Conservation (phyloP, 2,329 filamentous ascomycete species). For the Aspergillus thermomutatus region DNA sequence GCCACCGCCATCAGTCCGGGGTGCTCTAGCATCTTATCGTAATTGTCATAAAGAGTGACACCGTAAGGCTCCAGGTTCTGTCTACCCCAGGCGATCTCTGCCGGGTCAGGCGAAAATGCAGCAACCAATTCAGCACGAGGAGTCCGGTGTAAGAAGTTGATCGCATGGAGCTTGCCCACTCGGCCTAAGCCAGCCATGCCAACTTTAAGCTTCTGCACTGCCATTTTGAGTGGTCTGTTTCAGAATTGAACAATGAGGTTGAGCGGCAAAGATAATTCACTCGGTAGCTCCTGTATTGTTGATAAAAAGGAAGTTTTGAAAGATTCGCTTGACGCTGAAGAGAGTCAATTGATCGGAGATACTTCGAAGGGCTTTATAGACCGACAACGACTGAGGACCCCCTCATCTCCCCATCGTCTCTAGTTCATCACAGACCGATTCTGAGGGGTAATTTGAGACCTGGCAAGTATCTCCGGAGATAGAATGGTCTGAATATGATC, state of each 20-base stretch:
- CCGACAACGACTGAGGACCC: background rate
- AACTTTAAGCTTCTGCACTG: slow-evolving; percentile 38
- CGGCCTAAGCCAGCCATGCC: slow-evolving; percentile 50
- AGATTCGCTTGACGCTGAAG: background rate
- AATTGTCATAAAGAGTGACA: slow-evolving; percentile 52
- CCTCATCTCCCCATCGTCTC: background rate
- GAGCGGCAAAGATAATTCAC: background rate
- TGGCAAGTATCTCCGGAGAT: background rate
- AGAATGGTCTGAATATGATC: background rate
- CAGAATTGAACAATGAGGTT: background rate
- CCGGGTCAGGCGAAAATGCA: slow-evolving; percentile 45
- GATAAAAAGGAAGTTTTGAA: background rate
- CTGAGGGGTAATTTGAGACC: background rate
- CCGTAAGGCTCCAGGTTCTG: slow-evolving; percentile 50
- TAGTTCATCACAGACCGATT: background rate
- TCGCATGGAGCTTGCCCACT: slow-evolving; percentile 51
- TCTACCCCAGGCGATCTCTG: slow-evolving; percentile 50
- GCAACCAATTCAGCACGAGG: slow-evolving; percentile 50
- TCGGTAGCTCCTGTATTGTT: background rate
- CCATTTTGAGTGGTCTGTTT: slow-evolving; percentile 16
- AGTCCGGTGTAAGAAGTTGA: slow-evolving; percentile 47
- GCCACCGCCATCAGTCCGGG: slow-evolving; percentile 54
- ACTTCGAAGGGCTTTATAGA: background rate
- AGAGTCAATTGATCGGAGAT: background rate
- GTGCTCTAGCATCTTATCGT: slow-evolving; percentile 56